A percentile compares a stretch with the other conserved stretches of the same genome.
Evolutionary conservation across 1,284 basidiomycete species (phyloP).

Genomic region (Neotropicomus parvogracilis): DNA sequence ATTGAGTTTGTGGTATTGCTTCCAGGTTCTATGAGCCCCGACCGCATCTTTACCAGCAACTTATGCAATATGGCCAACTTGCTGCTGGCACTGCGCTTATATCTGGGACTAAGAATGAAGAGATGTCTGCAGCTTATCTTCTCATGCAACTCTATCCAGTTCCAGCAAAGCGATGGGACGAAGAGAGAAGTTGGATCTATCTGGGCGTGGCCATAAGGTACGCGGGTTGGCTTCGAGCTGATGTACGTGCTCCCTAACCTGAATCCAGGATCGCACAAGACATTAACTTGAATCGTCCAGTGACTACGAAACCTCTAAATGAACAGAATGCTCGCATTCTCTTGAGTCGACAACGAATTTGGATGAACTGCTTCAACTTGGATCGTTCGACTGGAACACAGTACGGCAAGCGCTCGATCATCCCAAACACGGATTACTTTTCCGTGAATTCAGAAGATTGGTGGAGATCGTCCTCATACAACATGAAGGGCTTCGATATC

Average conservation of each 20-base stretch:
- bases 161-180: constrained; percentile 71
- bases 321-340: constrained; percentile 77
- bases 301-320: constrained; percentile 61
- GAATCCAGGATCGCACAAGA: constrained; percentile 68
- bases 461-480: constrained; percentile 68
- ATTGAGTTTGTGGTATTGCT: constrained; percentile 70
- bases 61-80: constrained; percentile 69
- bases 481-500: constrained; percentile 70
- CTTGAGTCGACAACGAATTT: constrained; percentile 81
- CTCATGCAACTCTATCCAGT: constrained; percentile 71
- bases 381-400: constrained; percentile 79
- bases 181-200: constrained; percentile 76
- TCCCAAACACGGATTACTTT: constrained; percentile 71
- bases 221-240: constrained; percentile 5
- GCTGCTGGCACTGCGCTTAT: constrained; percentile 72
- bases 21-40: constrained; percentile 67
- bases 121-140: constrained; percentile 71
- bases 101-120: constrained; percentile 69
- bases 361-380: constrained; percentile 84
- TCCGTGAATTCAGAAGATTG: constrained; percentile 71
- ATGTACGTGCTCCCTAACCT: constrained; percentile 2
- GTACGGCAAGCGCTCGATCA: constrained; percentile 78
- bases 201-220: constrained; percentile 75
- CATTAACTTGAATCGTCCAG: constrained; percentile 77
- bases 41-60: constrained; percentile 60